Conservation (phyloP, 306 rosid genomes). For the Cucurbita maxima region DNA sequence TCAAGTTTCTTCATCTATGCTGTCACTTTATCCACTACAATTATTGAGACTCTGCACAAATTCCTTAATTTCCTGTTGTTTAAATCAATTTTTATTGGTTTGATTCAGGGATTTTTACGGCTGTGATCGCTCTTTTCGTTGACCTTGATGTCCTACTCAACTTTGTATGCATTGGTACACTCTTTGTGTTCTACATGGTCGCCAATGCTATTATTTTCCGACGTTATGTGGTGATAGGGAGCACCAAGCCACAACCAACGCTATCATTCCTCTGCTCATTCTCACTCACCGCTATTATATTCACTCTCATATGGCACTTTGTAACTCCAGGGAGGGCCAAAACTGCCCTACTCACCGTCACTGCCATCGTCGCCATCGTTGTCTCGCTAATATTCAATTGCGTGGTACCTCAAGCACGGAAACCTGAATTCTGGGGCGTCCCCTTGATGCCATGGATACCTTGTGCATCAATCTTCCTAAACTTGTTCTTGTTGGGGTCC, state of each 20-base stretch:
- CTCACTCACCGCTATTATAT: conserved; percentile 39
- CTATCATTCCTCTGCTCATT: conserved; percentile 59
- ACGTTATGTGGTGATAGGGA: conserved; percentile 57
- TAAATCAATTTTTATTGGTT: neutral
- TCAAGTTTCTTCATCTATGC: neutral
- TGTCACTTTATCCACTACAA: neutral
- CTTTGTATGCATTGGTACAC: conserved; percentile 85
- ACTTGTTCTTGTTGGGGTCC: conserved; percentile 60
- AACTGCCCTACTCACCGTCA: conserved; percentile 31
- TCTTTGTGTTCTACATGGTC: conserved; percentile 94
- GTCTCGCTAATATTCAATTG: conserved; percentile 44
- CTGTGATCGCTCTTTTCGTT: conserved; percentile 71
- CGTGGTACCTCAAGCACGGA: conserved; percentile 63
- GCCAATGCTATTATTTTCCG: conserved; percentile 77
- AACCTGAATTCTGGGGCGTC: conserved; percentile 90
- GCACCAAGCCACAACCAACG: conserved; percentile 79
- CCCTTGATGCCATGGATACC: conserved; percentile 99
- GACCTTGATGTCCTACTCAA: conserved; percentile 60
- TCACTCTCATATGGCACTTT: conserved; percentile 59
- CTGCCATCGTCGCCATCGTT: conserved; percentile 32
- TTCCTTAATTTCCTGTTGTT: neutral
- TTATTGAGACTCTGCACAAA: neutral
- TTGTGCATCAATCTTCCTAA: conserved; percentile 55
- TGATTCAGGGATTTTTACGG: conserved; percentile 70
- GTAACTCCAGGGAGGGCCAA: conserved; percentile 41